Percentiles rank a stretch among this genome's conserved stretches.
Evolutionary conservation across 129 eudicot genomes (phyloP).

Genomic region (Kitagawia praeruptora): DNA sequence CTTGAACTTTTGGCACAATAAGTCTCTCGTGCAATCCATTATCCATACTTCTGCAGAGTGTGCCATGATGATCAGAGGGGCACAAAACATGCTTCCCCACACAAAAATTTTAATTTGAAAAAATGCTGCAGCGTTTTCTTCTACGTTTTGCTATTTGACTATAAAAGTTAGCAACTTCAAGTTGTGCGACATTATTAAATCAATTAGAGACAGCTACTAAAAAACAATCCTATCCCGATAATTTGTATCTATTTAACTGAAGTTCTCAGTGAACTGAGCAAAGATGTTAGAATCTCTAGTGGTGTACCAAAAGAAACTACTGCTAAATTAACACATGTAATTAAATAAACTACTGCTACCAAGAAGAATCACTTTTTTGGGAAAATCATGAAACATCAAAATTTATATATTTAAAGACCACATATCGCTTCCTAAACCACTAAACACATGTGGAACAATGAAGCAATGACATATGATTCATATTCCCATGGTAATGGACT

Average conservation of each 20-base stretch:
- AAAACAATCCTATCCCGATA: neutral
- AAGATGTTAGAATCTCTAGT: neutral
- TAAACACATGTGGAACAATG: neutral
- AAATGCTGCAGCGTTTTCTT: neutral
- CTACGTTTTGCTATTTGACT: neutral
- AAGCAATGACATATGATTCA: neutral
- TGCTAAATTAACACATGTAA: neutral
- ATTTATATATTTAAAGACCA: neutral
- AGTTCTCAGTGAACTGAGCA: neutral
- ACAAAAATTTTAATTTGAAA: neutral
- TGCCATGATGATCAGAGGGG: neutral
- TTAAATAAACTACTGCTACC: neutral
- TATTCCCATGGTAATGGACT: neutral
- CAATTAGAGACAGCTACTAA: neutral
- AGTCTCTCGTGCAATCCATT: constrained; percentile 28
- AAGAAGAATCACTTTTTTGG: neutral
- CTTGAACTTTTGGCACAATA: constrained; percentile 21
- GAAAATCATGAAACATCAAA: neutral
- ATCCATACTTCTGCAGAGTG: constrained; percentile 17
- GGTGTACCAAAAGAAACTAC: neutral
- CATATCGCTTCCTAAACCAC: neutral
- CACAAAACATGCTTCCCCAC: neutral
- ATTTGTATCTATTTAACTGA: neutral
- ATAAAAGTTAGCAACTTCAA: neutral
- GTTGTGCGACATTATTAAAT: neutral